These are phyloP conservation scores for Eimeria falciformis DNA, from an alignment of 169 alveolate genomes.

Conservation along the genomic window DNA sequence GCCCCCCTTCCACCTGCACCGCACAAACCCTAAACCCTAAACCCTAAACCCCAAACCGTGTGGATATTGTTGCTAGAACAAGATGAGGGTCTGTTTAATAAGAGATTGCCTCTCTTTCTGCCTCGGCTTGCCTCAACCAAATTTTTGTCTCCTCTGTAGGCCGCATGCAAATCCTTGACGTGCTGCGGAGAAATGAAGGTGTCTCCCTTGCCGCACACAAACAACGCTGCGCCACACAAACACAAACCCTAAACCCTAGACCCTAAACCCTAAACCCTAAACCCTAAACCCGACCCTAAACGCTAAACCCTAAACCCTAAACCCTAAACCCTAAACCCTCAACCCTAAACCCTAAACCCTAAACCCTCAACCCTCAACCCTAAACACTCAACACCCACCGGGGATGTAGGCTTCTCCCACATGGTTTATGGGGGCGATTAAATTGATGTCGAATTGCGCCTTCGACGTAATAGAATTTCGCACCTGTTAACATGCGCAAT, in stretches of 20 bases:
- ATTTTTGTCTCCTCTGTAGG: slow-evolving; percentile 70
- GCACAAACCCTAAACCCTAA: slow-evolving; percentile 26
- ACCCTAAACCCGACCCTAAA: neutral
- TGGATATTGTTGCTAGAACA: no score
- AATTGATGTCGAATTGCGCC: neutral
- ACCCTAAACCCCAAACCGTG: slow-evolving; percentile 44
- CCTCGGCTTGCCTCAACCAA: slow-evolving; percentile 17
- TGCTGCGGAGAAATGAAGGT: slow-evolving; percentile 77
- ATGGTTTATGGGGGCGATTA: slow-evolving; percentile 83
- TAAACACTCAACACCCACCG: slow-evolving; percentile 84
- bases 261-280: slow-evolving; percentile 32
- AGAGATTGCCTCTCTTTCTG: no score
- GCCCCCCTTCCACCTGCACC: slow-evolving; percentile 82
- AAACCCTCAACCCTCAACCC: neutral
- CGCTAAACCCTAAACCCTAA: neutral
- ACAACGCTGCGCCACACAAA: slow-evolving; percentile 79
- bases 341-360: neutral
- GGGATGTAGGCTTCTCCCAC: slow-evolving; percentile 90
- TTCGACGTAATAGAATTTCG: neutral
- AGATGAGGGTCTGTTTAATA: no score
- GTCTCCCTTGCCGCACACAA: slow-evolving; percentile 79
- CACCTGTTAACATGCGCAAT: neutral
- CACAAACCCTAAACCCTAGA: slow-evolving; percentile 2
- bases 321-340: neutral
- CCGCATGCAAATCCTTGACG: slow-evolving; percentile 58